Percentiles rank a stretch among this genome's conserved stretches.
Conservation (phyloP, 768 basidiomycete species). For the Floccularia luteovirens region DNA sequence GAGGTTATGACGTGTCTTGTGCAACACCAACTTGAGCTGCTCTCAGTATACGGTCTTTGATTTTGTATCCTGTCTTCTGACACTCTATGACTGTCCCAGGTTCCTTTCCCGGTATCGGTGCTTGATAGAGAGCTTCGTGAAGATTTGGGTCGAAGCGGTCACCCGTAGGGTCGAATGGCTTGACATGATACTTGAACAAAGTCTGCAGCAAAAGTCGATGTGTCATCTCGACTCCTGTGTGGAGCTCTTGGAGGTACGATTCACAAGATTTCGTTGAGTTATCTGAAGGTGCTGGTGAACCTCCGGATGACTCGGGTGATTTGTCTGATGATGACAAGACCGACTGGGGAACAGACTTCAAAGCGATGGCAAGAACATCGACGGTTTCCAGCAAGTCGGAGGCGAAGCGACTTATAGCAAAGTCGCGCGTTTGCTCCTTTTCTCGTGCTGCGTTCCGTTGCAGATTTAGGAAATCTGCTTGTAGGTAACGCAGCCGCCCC, state of each 20-base stretch:
- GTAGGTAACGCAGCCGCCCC: conserved; percentile 85
- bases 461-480: conserved; percentile 94
- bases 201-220: conserved; percentile 86
- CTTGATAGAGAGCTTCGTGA: conserved; percentile 95
- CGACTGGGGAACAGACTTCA: conserved; percentile 66
- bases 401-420: conserved; percentile 89
- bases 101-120: conserved; percentile 82
- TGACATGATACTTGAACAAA: conserved; percentile 87
- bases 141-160: conserved; percentile 92
- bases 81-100: conserved; percentile 88
- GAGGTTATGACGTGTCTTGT: conserved; percentile 47
- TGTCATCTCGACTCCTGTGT: conserved; percentile 87
- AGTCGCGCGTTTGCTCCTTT: conserved; percentile 88
- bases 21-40: conserved; percentile 97
- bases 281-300: conserved; percentile 20
- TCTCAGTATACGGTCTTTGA: conserved; percentile 89
- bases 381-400: conserved; percentile 84
- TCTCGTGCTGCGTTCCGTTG: conserved; percentile 89
- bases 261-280: conserved; percentile 45
- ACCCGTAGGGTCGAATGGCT: conserved; percentile 86
- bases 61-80: conserved; percentile 86
- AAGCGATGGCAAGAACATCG: conserved; percentile 81
- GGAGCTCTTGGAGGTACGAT: conserved; percentile 60
- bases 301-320: conserved; percentile 17
- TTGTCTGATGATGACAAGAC: conserved; percentile 24